Base-by-base conservation (phyloP, 2,329 filamentous ascomycete species). In the Fusarium sarcochroum region DNA sequence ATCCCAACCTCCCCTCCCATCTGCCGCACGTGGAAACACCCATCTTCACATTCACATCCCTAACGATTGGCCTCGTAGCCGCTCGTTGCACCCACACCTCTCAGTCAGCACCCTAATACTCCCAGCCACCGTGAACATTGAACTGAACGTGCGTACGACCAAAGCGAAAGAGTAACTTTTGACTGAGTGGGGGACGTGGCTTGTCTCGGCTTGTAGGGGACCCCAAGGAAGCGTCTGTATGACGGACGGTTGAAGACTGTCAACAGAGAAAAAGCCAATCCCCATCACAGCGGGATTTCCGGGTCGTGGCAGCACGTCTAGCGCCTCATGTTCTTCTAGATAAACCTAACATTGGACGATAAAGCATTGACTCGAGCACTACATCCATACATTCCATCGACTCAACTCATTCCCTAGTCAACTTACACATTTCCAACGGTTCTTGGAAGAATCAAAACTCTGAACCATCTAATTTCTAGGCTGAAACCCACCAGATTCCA, bases 31-130 rank as follows among this genome's bases (percentile, higher is more conserved):
- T 73, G 70, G 66, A 34, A 58, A 37, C 48, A 38, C 13, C 45
- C 40, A 49, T 34, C 40, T 30, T 27, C n/a, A 25, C 20, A 18
- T 51, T 47, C 47, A 58, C 45, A 21, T 46, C 20, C 20, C 38
- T 44, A 50, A 15, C 51, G 56, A 73, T 73, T 73, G 71, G 68
- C 48, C 54, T 72, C 50, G 44, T 70, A 73, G 71, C 60, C 71
- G 71, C 71, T 72, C 47, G 50, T 52, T 65, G 66, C 61, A 63
- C 53, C 53, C 57, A 68, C 70, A 68, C 70, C 70, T 58, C 49
- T 54, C 46, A 25, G 32, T 54, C 45, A 45, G 25, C 51, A 30
- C 41, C 58, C 52, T 34, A 58, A 41, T 30, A 49, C 40, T n/a
- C 20, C 53, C 47, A 8, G 30, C 38, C 21, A 58, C 49, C 40